Percentiles rank a stretch among this genome's conserved stretches.
phyloP scores from a whole-genome alignment of 257 asterid genomes.

The Solanum chilense region DNA sequence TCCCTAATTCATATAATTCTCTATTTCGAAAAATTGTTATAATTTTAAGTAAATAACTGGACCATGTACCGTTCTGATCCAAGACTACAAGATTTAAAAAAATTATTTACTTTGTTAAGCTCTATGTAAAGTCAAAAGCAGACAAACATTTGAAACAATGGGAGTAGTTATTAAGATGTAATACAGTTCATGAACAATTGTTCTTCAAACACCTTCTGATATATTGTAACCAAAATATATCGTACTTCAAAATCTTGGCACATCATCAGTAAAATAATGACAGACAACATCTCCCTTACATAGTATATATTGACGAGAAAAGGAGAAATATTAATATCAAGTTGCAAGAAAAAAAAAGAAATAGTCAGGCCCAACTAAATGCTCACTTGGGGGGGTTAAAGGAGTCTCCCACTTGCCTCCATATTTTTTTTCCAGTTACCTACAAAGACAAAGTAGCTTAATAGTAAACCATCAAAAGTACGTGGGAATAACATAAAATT shows the following conservation, averaged over 20 bases:
- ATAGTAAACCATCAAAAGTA: background rate
- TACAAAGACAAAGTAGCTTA: background rate
- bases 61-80: too few species aligned
- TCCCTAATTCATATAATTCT: too few species aligned
- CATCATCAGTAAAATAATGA: background rate
- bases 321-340: background rate
- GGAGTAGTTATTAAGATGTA: background rate
- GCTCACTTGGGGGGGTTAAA: slow-evolving; percentile 92
- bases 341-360: background rate
- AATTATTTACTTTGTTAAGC: too few species aligned
- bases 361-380: background rate
- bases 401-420: slow-evolving; percentile 95
- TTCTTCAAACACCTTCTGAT: background rate
- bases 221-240: background rate
- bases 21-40: too few species aligned
- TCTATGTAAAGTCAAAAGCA: background rate
- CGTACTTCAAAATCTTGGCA: background rate
- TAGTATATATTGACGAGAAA: background rate
- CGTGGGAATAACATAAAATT: background rate
- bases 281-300: background rate
- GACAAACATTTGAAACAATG: background rate
- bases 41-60: too few species aligned
- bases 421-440: slow-evolving; percentile 87
- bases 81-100: background rate
- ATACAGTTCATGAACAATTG: background rate